Conservation (phyloP, 2,329 filamentous ascomycete genomes). For the Metarhizium rileyi region DNA sequence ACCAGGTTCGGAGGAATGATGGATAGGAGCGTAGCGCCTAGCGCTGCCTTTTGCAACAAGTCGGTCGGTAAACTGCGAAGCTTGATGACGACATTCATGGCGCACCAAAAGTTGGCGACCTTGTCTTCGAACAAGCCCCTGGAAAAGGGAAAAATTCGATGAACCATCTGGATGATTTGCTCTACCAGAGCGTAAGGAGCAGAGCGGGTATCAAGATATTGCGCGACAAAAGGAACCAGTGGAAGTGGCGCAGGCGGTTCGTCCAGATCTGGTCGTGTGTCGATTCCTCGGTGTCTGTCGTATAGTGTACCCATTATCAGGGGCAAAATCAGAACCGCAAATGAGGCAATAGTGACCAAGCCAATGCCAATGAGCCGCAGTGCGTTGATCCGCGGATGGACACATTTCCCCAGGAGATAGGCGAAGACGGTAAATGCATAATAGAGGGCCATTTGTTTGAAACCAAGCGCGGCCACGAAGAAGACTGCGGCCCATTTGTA, state of each 20-base stretch:
- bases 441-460: slow-evolving; percentile 99
- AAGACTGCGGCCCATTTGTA: slow-evolving; percentile 85
- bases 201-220: slow-evolving; percentile 52
- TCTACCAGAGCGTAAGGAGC: slow-evolving; percentile 66
- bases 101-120: slow-evolving; percentile 97
- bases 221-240: slow-evolving; percentile 46
- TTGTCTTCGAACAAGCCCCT: slow-evolving; percentile 98
- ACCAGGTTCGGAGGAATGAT: slow-evolving; percentile 73
- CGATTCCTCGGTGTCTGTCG: slow-evolving; percentile 55
- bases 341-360: slow-evolving; percentile 61
- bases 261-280: slow-evolving; percentile 44
- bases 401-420: slow-evolving; percentile 77
- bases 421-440: slow-evolving; percentile 91
- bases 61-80: slow-evolving; percentile 62
- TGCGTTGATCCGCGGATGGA: slow-evolving; percentile 63
- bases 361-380: slow-evolving; percentile 66
- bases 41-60: slow-evolving; percentile 65
- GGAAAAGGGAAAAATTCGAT: slow-evolving; percentile 92
- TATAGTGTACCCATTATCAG: slow-evolving; percentile 63
- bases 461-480: slow-evolving; percentile 87
- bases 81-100: slow-evolving; percentile 82
- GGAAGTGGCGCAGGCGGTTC: slow-evolving; percentile 53
- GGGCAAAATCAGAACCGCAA: slow-evolving; percentile 66
- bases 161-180: slow-evolving; percentile 73
- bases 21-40: slow-evolving; percentile 63